Evolutionary conservation across 805 yeast genomes (phyloP).

Genomic region (Nakazawaea wickerhamii): DNA sequence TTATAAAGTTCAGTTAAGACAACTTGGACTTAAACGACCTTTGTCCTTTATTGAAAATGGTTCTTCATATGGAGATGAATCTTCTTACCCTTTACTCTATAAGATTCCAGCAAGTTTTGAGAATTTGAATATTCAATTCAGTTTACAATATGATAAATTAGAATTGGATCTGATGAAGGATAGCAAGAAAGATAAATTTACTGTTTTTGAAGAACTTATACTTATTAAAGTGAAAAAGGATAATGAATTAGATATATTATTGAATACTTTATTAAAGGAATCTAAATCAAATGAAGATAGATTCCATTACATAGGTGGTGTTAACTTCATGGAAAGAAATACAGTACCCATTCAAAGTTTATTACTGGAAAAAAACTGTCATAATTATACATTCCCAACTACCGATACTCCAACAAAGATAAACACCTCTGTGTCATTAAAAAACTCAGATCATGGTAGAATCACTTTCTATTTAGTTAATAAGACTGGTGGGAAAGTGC

Average conservation of each 20-base stretch:
- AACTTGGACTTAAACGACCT: neutral
- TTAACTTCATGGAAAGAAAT: neutral
- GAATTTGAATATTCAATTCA: neutral
- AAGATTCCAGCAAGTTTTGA: neutral
- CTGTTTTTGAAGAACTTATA: neutral
- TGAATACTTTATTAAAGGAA: neutral
- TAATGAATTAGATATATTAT: neutral
- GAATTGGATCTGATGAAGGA: neutral
- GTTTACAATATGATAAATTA: neutral
- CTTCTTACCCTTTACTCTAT: conserved; percentile 1
- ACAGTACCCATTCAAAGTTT: conserved; percentile 4
- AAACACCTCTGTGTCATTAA: neutral
- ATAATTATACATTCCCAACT: conserved; percentile 2
- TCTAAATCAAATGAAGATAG: neutral
- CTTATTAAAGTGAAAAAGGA: conserved; percentile 4
- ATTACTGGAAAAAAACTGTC: neutral
- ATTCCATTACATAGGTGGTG: neutral
- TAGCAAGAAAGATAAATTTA: neutral
- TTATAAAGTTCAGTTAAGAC: neutral
- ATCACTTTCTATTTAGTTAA: conserved; percentile 1
- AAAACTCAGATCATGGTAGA: conserved; percentile 2
- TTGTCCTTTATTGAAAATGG: conserved; percentile 2
- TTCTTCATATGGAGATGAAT: conserved; percentile 1
- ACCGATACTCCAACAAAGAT: neutral
- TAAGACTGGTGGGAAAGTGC: neutral